phyloP scores from a whole-genome alignment of 768 basidiomycete species.

The Ramaria rubella region DNA sequence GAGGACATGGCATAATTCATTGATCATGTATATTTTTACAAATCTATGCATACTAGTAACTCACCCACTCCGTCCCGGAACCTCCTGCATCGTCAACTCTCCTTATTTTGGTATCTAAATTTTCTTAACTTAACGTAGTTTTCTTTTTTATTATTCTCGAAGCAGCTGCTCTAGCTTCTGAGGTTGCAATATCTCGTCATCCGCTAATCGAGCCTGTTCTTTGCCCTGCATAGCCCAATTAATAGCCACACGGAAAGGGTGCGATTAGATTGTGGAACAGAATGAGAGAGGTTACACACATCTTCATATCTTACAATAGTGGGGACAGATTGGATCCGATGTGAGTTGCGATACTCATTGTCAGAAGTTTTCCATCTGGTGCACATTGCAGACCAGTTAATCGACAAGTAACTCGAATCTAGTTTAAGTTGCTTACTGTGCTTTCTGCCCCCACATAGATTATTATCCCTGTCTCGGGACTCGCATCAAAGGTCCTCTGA shows the following conservation, averaged over 20 bases:
- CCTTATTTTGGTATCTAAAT: not conserved
- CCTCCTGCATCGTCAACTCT: no score
- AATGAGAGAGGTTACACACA: not conserved
- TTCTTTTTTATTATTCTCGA: not conserved
- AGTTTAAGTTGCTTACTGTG: not conserved
- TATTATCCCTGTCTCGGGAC: not conserved
- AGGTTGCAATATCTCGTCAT: not conserved
- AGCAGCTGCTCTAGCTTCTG: not conserved
- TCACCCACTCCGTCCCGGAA: no score
- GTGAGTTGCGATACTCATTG: not conserved
- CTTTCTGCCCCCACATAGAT: conserved; percentile 6
- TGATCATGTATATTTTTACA: not conserved
- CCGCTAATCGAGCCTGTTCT: not conserved
- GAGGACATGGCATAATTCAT: not conserved
- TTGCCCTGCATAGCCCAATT: not conserved
- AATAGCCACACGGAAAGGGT: not conserved
- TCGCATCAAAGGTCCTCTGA: not conserved
- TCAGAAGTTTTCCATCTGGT: conserved; percentile 3
- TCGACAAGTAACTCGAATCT: not conserved
- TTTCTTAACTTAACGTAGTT: not conserved
- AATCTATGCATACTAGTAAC: not conserved
- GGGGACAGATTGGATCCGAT: not conserved
- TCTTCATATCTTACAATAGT: not conserved
- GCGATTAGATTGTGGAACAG: not conserved
- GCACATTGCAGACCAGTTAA: not conserved